phyloP scores from a whole-genome alignment of 129 eudicot species.

The Flaveria sonorensis region DNA sequence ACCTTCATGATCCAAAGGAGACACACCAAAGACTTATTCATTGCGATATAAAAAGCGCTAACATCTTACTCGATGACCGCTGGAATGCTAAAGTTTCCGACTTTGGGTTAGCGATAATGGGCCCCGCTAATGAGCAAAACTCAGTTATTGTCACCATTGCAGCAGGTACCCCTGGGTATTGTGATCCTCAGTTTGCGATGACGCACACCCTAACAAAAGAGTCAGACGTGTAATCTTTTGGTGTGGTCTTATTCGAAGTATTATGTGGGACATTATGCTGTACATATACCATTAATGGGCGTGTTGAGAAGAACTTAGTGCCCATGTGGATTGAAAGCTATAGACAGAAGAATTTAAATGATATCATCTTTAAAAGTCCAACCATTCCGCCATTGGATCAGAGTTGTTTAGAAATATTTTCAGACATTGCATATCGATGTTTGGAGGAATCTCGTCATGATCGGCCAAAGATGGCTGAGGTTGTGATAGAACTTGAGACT shows the following conservation, averaged over 20 bases:
- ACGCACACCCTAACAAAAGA: not conserved
- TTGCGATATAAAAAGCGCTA: no score
- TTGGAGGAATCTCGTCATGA: constrained; percentile 9
- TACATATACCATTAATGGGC: not conserved
- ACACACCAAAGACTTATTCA: no score
- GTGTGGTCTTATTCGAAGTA: constrained; percentile 1
- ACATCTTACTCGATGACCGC: no score
- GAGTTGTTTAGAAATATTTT: not conserved
- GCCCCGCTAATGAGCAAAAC: no score
- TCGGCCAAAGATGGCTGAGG: constrained; percentile 24
- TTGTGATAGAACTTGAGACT: constrained; percentile 12
- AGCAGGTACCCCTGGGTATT: no score
- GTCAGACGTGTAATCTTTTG: not conserved
- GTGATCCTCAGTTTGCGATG: no score
- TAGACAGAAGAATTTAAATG: not conserved
- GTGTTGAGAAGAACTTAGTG: not conserved
- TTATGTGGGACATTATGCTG: not conserved
- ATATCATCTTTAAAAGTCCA: constrained; percentile 6
- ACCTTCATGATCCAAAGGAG: no score
- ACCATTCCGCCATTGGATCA: not conserved
- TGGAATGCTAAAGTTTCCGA: no score
- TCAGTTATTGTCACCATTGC: no score
- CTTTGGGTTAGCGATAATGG: no score
- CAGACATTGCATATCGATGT: constrained; percentile 21
- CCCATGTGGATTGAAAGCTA: constrained; percentile 14